Evolutionary conservation across 345 rosid species (phyloP), one percentile per base, ranked within the genome.

Genomic region (Citrus hindsii): DNA sequence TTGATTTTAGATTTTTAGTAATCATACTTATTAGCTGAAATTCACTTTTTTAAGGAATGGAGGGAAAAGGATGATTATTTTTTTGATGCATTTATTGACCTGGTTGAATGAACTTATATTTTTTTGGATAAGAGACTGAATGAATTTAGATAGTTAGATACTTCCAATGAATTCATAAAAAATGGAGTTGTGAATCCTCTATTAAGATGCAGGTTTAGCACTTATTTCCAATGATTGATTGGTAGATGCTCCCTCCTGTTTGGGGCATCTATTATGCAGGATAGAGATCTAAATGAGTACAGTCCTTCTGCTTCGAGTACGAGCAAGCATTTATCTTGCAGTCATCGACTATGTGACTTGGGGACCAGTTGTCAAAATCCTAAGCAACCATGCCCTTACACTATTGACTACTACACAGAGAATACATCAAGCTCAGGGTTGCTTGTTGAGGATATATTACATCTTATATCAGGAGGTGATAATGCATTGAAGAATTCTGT

Each of bases 261-360:
- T 93, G 94, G 98, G 89, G 94, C 95, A 91, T 88, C 87, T 94
- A 86, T 93, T 93, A 86, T 93, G 97, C 98, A 93, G 98, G 97
- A 91, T 81, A 90, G 84, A 86, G 97, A 92, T 84, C 69, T 94
- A 63, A 90, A 84, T 73, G 94, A 91, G 85, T 94, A 92, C 71
- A 83, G 74, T 78, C 98, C 94, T 74, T 88, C 98, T 37, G 79
- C 70, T 64, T 94, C 97, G 55, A 92, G 89, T 82, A 87, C 91
- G 72, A 93, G 97, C 90, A 88, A 89, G 85, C 89, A 78, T 61
- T 37, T 93, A 40, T 67, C 87, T n/a, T 94, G 98, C 87, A 84
- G 91, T 85, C 92, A 94, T 81, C 85, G 33, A 84, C 72, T 94
- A 58, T 93, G 98, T 83, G 89, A 84, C 27, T 67, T 79, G 48